Percentiles rank a stretch among this genome's conserved stretches.
phyloP scores from a whole-genome alignment of 2,329 filamentous ascomycete genomes.

The Penicillium concentricum region DNA sequence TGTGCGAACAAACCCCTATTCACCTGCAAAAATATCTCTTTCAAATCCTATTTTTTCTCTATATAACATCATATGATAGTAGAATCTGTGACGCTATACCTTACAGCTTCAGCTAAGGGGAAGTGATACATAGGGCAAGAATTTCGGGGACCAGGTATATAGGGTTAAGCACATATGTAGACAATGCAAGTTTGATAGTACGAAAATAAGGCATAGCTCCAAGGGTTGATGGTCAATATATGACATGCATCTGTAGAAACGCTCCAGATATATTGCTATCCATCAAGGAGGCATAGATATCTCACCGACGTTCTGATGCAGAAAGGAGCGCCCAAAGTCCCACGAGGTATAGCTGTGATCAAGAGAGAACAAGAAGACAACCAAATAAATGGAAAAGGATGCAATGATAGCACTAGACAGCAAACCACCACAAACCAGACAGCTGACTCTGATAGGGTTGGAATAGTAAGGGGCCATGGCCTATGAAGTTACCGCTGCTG shows the following conservation, averaged over 20 bases:
- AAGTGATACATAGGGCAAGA: neutral
- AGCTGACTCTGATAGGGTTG: neutral
- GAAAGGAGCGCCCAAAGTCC: neutral
- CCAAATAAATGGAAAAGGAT: neutral
- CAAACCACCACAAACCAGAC: neutral
- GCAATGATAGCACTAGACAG: neutral
- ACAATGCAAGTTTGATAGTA: neutral
- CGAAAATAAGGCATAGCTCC: neutral
- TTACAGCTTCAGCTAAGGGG: neutral
- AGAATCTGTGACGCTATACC: neutral
- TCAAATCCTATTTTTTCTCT: neutral
- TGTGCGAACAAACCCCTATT: neutral
- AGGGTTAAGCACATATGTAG: neutral
- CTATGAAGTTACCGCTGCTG: too few species aligned
- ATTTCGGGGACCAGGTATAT: neutral
- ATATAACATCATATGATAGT: neutral
- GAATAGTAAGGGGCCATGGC: neutral
- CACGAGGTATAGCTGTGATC: neutral
- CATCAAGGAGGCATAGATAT: slow-evolving; percentile 10
- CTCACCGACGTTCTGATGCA: slow-evolving; percentile 9
- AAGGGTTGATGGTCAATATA: neutral
- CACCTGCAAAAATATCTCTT: too few species aligned
- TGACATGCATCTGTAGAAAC: neutral
- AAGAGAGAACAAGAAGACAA: neutral
- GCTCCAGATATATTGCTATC: neutral